Evolutionary conservation across 148 eudicot genomes (phyloP).

Genomic region (Vaccinium myrtillus): DNA sequence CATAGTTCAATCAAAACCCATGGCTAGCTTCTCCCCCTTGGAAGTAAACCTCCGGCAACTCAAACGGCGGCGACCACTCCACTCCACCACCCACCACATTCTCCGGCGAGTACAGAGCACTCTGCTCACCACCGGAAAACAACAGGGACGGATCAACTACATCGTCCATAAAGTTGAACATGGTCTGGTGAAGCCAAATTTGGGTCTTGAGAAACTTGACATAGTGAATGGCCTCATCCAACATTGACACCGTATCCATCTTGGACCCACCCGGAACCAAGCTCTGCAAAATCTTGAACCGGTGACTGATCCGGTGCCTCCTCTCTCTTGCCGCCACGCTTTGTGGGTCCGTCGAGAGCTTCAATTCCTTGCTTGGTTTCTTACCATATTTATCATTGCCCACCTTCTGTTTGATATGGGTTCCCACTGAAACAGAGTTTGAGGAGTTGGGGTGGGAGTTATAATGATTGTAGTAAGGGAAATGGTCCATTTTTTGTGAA

Average conservation of each 20-base stretch:
- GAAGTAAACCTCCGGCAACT: slow-evolving; percentile 7
- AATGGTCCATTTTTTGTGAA: slow-evolving; percentile 2
- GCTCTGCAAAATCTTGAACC: slow-evolving; percentile 63
- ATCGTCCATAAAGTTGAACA: slow-evolving; percentile 19
- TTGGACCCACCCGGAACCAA: slow-evolving; percentile 66
- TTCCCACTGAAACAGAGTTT: not conserved
- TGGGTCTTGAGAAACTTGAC: slow-evolving; percentile 68
- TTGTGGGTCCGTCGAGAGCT: slow-evolving; percentile 72
- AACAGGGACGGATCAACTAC: not conserved
- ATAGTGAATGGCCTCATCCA: slow-evolving; percentile 70
- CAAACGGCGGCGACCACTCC: not conserved
- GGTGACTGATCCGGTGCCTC: slow-evolving; percentile 62
- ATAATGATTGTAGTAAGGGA: not conserved
- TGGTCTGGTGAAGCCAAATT: slow-evolving; percentile 52
- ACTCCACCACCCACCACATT: not conserved
- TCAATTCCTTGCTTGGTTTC: slow-evolving; percentile 19
- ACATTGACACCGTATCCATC: slow-evolving; percentile 69
- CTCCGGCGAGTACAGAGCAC: not conserved
- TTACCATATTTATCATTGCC: not conserved
- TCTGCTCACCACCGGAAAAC: not conserved
- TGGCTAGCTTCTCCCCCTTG: not conserved
- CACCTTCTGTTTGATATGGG: not conserved
- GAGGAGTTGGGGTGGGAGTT: not conserved
- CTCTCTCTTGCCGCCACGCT: slow-evolving; percentile 71
- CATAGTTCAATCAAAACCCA: not conserved